Percentiles rank a stretch among this genome's conserved stretches.
Conservation (phyloP, 495 filamentous ascomycete species). For the Tuber borchii region DNA sequence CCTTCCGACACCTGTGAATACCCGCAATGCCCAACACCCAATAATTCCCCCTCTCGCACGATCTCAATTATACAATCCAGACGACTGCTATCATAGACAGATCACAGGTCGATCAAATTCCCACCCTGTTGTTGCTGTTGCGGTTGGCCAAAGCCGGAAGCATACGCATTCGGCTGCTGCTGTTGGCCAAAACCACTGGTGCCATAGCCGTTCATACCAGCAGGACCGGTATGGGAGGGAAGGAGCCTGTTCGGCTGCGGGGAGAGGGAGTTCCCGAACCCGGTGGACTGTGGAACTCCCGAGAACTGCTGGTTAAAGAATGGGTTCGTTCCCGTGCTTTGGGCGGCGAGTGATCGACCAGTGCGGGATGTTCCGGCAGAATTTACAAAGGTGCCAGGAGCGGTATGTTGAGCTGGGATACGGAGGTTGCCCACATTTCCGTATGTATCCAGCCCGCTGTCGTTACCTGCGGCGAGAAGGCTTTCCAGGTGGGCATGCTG, state of each 20-base stretch:
- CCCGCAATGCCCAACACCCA: not conserved
- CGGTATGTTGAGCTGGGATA: slow-evolving; percentile 94
- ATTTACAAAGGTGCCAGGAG: slow-evolving; percentile 94
- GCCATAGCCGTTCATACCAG: slow-evolving; percentile 51
- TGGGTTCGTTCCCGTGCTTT: slow-evolving; percentile 81
- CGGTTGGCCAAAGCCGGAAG: slow-evolving; percentile 48
- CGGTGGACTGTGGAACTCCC: slow-evolving; percentile 59
- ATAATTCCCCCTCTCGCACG: not conserved
- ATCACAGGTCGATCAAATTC: slow-evolving; percentile 87
- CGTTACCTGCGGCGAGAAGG: slow-evolving; percentile 75
- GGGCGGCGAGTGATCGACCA: slow-evolving; percentile 51
- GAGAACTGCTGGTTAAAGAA: slow-evolving; percentile 79
- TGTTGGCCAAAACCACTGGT: slow-evolving; percentile 47
- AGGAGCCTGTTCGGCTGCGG: slow-evolving; percentile 49
- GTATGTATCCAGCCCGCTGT: slow-evolving; percentile 79
- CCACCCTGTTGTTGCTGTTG: slow-evolving; percentile 62
- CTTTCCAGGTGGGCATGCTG: slow-evolving; percentile 82
- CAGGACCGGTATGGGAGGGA: slow-evolving; percentile 74
- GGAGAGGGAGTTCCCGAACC: slow-evolving; percentile 41
- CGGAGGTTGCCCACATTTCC: slow-evolving; percentile 90
- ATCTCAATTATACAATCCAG: not conserved
- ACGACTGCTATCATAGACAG: not conserved
- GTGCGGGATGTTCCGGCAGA: slow-evolving; percentile 67
- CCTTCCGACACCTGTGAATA: not conserved
- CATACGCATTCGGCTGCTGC: slow-evolving; percentile 43